Evolutionary conservation across 495 filamentous ascomycete species (phyloP).

Genomic region (Tuber indicum): DNA sequence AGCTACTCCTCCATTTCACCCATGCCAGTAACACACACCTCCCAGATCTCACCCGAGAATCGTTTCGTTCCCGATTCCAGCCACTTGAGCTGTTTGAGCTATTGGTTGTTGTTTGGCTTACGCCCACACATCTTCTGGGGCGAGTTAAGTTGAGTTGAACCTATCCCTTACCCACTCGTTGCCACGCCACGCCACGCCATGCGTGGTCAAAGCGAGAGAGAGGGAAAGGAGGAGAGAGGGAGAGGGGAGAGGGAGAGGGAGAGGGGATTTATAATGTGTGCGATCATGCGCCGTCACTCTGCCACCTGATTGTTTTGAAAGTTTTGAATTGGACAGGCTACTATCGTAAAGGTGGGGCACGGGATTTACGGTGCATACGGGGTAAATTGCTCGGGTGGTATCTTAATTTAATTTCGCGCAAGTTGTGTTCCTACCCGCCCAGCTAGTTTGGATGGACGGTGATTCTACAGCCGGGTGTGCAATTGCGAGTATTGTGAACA

Average conservation of each 20-base stretch:
- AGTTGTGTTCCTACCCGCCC: not conserved
- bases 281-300: not conserved
- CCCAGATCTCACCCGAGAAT: not conserved
- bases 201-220: not conserved
- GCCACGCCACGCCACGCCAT: not conserved
- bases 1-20: not conserved
- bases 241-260: not conserved
- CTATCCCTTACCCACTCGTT: not conserved
- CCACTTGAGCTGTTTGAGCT: slow-evolving; percentile 1
- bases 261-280: not conserved
- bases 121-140: not conserved
- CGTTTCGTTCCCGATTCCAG: not conserved
- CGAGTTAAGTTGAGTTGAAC: not conserved
- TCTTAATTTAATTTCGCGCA: not conserved
- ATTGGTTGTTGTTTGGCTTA: not conserved
- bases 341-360: not conserved
- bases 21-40: not conserved
- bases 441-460: not conserved
- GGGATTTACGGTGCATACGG: not conserved
- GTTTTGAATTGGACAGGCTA: slow-evolving; percentile 1
- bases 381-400: not conserved
- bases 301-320: not conserved
- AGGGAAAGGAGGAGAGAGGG: no score
- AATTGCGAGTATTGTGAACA: not conserved
- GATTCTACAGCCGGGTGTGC: not conserved